Base-by-base conservation (phyloP, 257 asterid genomes). In the Mitragyna speciosa region DNA sequence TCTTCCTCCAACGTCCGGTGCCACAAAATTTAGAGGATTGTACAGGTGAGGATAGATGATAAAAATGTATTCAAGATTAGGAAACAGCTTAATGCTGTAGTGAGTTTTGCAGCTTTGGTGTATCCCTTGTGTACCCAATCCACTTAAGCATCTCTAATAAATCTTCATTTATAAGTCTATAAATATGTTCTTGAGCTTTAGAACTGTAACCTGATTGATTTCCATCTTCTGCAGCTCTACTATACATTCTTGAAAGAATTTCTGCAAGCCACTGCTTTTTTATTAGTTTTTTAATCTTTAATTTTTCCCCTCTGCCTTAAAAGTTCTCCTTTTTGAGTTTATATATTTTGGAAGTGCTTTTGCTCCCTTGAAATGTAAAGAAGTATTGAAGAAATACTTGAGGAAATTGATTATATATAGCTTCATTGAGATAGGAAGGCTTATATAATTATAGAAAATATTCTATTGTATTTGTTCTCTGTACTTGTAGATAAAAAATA, bases 21-120 rank as follows among this genome's bases (percentile, higher is more conserved):
- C 63, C 65, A 65, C 79, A 83, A 85, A 81, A 87, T 70, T 79
- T 83, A 79, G 88, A 83, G 88, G 90, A 84, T 78, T 89, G 95
- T 89, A 88, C 87, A 91, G 91, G 74, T 81, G 88, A 86, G 85
- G 76, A 82, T 83, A 82, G 87, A 83, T 84, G 51, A 79, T 41
- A 30, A 69, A 80, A 79, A 76, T 84, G 84, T 87, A 69, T 80
- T 65, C 79, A 75, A 77, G 79, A 80, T 26, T 80, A 81, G 70
- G 75, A 76, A 85, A 82, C 82, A 79, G 82, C 84, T 83, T 24
- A 78, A 82, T 75, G 84, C 89, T 85, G 80, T 82, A 83, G 87
- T 79, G 82, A 88, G 76, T 83, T 84, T 74, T 83, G 87, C 78
- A 80, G 52, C 78, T 70, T 85, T 70, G 81, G 80, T 66, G 47